Evolutionary conservation across 2,329 filamentous ascomycete species (phyloP).

Genomic region (Trichoderma sp.): DNA sequence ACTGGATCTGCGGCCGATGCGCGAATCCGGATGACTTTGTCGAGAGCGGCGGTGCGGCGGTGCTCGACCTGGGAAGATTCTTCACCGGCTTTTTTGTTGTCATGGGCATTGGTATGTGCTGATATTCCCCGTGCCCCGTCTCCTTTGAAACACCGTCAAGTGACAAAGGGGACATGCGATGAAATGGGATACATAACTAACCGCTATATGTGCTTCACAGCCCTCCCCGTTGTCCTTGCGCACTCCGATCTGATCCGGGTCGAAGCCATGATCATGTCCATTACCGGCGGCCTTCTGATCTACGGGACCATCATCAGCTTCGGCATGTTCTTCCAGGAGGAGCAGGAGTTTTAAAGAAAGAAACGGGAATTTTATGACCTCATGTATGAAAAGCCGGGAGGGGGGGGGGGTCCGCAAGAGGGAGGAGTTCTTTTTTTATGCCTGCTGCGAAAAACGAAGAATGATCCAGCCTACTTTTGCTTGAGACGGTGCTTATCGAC

Average conservation of each 20-base stretch:
- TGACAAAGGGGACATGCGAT: neutral
- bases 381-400: neutral
- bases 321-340: conserved; percentile 96
- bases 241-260: conserved; percentile 80
- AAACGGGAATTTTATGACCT: neutral
- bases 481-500: neutral
- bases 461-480: neutral
- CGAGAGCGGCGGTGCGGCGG: conserved; percentile 73
- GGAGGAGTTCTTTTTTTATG: neutral
- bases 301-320: conserved; percentile 99
- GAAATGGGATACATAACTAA: neutral
- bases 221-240: conserved; percentile 82
- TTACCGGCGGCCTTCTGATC: conserved; percentile 87
- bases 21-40: conserved; percentile 95
- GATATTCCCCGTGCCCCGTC: neutral
- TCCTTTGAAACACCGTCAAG: neutral
- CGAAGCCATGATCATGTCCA: conserved; percentile 92
- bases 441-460: neutral
- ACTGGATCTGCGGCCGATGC: conserved; percentile 90
- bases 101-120: conserved; percentile 87
- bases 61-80: conserved; percentile 93
- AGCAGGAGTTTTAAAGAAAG: conserved; percentile 77
- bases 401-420: neutral
- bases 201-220: conserved; percentile 35
- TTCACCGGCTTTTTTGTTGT: conserved; percentile 92